phyloP scores from a whole-genome alignment of 2,329 filamentous ascomycete species.

The Gaeumannomyces sp. region DNA sequence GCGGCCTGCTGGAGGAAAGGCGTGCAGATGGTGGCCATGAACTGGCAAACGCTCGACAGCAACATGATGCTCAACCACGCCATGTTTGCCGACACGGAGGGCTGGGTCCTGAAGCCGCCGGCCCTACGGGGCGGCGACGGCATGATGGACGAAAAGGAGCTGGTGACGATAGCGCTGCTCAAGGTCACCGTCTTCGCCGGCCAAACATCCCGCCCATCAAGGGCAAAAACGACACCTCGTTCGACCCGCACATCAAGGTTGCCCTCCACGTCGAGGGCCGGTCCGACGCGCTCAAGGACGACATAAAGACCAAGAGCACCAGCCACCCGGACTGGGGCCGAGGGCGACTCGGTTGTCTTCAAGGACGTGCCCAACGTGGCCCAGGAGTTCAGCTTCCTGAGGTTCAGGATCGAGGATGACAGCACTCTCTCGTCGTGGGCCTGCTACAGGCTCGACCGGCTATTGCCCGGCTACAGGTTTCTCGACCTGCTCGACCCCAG shows the following conservation, averaged over 20 bases:
- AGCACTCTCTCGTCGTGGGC: conserved; percentile 46
- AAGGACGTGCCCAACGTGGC: conserved; percentile 51
- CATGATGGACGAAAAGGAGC: conserved; percentile 23
- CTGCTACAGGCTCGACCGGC: conserved; percentile 53
- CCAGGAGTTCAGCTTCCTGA: conserved; percentile 65
- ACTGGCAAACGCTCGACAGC: conserved; percentile 93
- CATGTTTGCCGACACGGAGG: conserved; percentile 84
- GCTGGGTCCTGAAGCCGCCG: conserved; percentile 79
- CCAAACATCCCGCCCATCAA: conserved; percentile 55
- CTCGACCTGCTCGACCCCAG: conserved; percentile 41
- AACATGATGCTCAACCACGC: conserved; percentile 95
- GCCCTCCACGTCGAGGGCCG: conserved; percentile 67
- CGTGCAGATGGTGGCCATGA: conserved; percentile 95
- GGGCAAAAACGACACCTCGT: conserved; percentile 33
- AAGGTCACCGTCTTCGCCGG: conserved; percentile 68
- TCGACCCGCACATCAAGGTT: conserved; percentile 70
- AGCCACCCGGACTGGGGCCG: conserved; percentile 58
- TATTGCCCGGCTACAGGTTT: conserved; percentile 49
- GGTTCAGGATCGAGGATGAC: conserved; percentile 54
- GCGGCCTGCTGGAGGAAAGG: conserved; percentile 87
- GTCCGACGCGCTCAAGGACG: conserved; percentile 43
- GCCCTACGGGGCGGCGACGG: conserved; percentile 58
- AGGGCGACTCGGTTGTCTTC: conserved; percentile 53
- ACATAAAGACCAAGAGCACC: conserved; percentile 48
- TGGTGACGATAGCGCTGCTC: conserved; percentile 53